These are phyloP conservation scores for Trametes pubescens DNA, from an alignment of 1,284 basidiomycete genomes.

Conservation along the genomic window DNA sequence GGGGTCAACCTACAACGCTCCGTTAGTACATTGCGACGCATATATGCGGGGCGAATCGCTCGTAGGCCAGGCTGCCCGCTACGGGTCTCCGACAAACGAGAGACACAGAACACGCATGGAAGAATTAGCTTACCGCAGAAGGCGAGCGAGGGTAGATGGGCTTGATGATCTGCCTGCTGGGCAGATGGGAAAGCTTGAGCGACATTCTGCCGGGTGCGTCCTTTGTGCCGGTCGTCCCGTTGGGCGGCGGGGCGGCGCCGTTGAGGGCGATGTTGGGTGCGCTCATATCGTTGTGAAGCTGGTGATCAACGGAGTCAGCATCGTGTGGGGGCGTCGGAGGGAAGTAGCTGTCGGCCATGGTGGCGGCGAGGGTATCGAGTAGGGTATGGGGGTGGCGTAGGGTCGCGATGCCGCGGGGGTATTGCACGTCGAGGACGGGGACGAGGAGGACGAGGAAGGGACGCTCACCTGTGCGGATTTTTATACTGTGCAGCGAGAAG, in stretches of 20 bases:
- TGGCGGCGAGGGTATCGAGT: neutral
- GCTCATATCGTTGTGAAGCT: constrained; percentile 21
- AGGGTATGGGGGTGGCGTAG: neutral
- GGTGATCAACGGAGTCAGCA: constrained; percentile 22
- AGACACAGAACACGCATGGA: too few relatives aligned
- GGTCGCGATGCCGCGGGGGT: neutral
- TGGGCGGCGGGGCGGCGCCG: constrained; percentile 35
- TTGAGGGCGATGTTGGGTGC: constrained; percentile 29
- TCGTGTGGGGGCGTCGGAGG: constrained; percentile 36
- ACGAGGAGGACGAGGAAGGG: constrained; percentile 7
- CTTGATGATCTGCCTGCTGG: constrained; percentile 73
- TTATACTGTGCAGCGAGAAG: constrained; percentile 14
- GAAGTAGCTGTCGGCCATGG: constrained; percentile 34
- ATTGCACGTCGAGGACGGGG: neutral
- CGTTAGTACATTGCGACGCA: constrained; percentile 9
- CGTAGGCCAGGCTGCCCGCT: neutral
- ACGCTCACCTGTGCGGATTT: constrained; percentile 9
- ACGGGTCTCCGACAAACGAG: neutral
- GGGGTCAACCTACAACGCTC: constrained; percentile 69
- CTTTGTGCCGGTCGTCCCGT: constrained; percentile 35
- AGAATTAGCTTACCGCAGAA: constrained; percentile 58
- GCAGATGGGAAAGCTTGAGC: constrained; percentile 75
- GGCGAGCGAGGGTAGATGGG: constrained; percentile 77
- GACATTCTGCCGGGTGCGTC: constrained; percentile 61
- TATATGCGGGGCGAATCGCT: constrained; percentile 3